Evolutionary conservation across 441 rosid genomes (phyloP).

Genomic region (Isatis lusitanica): DNA sequence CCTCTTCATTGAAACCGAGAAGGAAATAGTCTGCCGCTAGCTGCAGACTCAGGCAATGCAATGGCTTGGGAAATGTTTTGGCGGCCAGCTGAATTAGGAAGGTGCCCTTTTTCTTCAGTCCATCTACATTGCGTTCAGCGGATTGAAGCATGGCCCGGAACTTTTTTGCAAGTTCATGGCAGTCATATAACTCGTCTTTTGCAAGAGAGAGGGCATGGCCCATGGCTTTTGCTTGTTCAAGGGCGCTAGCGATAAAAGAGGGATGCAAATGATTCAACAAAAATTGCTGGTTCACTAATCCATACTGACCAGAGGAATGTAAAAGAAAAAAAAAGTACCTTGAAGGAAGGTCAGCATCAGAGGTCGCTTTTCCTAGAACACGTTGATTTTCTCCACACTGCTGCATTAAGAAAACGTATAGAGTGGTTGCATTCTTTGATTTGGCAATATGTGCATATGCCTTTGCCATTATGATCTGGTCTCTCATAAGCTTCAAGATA

Average conservation of each 20-base stretch:
- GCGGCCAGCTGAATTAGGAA: constrained; percentile 95
- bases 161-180: constrained; percentile 62
- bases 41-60: constrained; percentile 88
- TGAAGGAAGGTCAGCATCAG: constrained; percentile 77
- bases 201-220: constrained; percentile 82
- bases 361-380: constrained; percentile 70
- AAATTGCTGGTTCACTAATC: constrained; percentile 16
- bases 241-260: constrained; percentile 53
- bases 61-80: constrained; percentile 78
- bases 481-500: constrained; percentile 82
- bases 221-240: constrained; percentile 82
- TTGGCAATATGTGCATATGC: constrained; percentile 88
- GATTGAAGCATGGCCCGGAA: constrained; percentile 84
- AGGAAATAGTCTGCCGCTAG: constrained; percentile 78
- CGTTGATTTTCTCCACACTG: constrained; percentile 56
- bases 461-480: constrained; percentile 93
- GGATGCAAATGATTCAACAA: neutral
- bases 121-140: constrained; percentile 58
- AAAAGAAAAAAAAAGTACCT: constrained; percentile 46
- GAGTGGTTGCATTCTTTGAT: constrained; percentile 54
- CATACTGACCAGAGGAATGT: constrained; percentile 17
- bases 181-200: constrained; percentile 75
- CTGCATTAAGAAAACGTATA: constrained; percentile 60
- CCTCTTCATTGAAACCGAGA: constrained; percentile 38
- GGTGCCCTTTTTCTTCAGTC: constrained; percentile 73